Percentiles rank a stretch among this genome's conserved stretches.
Conservation (phyloP, 2,329 filamentous ascomycete species). For the Penicillium polonicum region DNA sequence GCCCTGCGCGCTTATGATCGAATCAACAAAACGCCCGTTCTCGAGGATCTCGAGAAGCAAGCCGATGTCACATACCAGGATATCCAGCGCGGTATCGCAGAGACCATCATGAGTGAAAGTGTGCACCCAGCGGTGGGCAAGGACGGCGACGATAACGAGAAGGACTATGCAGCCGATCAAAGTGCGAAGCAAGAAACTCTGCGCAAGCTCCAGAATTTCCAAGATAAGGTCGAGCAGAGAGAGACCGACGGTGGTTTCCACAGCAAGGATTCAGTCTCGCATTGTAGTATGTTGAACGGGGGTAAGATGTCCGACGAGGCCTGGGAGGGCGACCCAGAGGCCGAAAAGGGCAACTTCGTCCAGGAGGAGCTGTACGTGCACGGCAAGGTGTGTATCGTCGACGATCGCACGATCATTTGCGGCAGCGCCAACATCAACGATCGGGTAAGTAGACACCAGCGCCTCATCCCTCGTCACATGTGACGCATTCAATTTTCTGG, state of each 20-base stretch:
- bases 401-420: constrained; percentile 78
- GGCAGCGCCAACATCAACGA: constrained; percentile 72
- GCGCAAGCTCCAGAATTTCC: constrained; percentile 24
- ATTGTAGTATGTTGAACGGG: constrained; percentile 76
- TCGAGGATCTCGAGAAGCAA: constrained; percentile 73
- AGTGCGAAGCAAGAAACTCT: constrained; percentile 38
- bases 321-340: constrained; percentile 73
- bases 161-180: constrained; percentile 36
- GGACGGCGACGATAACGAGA: constrained; percentile 49
- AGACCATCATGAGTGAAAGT: constrained; percentile 78
- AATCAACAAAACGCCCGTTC: constrained; percentile 73
- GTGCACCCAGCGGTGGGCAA: constrained; percentile 54
- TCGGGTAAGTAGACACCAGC: constrained; percentile 41
- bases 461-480: background rate
- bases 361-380: constrained; percentile 97
- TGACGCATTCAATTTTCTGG: background rate
- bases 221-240: constrained; percentile 42
- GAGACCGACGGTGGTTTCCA: constrained; percentile 22
- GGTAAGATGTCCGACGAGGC: constrained; percentile 64
- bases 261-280: constrained; percentile 61
- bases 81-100: constrained; percentile 81
- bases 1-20: constrained; percentile 92
- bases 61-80: constrained; percentile 83
- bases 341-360: constrained; percentile 83
- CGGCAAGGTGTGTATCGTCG: constrained; percentile 78